Evolutionary conservation across 192 early-diverging fungal genomes (phyloP).

Genomic region (Entomortierella chlamydospora): DNA sequence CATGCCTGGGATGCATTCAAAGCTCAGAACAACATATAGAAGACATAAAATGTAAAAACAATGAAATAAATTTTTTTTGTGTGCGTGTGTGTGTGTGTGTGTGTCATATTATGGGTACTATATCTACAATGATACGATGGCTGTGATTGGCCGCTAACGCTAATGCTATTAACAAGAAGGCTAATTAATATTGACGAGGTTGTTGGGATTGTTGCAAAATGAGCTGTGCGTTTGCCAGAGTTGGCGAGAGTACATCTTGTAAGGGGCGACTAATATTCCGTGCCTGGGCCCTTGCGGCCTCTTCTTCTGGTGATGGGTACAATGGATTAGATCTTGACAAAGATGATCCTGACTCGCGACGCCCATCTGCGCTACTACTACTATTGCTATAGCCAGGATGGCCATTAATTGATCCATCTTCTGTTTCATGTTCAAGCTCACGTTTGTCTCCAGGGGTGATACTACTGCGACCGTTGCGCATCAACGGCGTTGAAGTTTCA

Average conservation of each 20-base stretch:
- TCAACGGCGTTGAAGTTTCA: background rate
- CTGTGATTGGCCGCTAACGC: too few relatives aligned
- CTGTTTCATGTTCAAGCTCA: background rate
- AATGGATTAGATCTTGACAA: conserved; percentile 5
- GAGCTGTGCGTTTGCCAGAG: conserved; percentile 20
- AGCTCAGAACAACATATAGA: conserved; percentile 76
- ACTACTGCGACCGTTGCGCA: background rate
- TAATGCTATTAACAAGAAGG: too few relatives aligned
- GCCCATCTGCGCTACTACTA: background rate
- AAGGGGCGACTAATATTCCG: background rate
- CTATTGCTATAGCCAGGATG: background rate
- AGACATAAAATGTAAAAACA: background rate
- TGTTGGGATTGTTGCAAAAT: conserved; percentile 27
- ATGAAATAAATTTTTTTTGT: too few relatives aligned
- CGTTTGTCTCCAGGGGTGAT: background rate
- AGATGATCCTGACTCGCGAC: background rate
- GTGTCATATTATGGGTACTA: background rate
- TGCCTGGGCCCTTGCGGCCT: background rate
- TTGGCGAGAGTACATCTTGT: conserved; percentile 13
- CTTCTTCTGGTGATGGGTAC: background rate
- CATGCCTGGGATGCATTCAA: conserved; percentile 97
- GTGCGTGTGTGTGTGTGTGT: too few relatives aligned
- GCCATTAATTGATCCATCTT: background rate
- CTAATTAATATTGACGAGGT: too few relatives aligned
- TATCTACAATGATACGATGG: background rate